These are phyloP conservation scores for Monosporascus sp. DNA, from an alignment of 2,329 filamentous ascomycete species.

Conservation along the genomic window DNA sequence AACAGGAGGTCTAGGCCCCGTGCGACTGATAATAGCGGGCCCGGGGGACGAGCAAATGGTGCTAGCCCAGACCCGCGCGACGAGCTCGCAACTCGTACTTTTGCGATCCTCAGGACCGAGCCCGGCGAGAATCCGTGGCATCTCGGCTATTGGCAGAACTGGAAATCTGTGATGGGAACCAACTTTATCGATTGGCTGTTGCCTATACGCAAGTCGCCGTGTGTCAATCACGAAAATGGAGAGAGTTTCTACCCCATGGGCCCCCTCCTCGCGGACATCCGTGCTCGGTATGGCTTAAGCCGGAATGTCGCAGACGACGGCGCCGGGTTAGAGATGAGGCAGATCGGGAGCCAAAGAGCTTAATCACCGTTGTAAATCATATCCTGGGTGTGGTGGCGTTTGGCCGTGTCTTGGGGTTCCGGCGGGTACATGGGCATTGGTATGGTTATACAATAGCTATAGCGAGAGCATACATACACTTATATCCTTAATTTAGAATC, in stretches of 20 bases:
- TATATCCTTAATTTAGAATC: neutral
- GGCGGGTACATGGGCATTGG: too few species aligned
- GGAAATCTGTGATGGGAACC: conserved; percentile 73
- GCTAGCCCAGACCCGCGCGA: conserved; percentile 29
- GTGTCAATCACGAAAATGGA: conserved; percentile 58
- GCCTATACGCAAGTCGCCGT: conserved; percentile 70
- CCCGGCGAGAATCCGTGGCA: conserved; percentile 83
- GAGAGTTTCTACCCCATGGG: conserved; percentile 66
- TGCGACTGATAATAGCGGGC: conserved; percentile 1
- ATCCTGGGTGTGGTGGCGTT: neutral
- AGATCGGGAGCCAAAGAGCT: conserved; percentile 12
- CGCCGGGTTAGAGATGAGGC: conserved; percentile 25
- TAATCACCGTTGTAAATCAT: neutral
- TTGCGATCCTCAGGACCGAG: conserved; percentile 70
- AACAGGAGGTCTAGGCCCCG: conserved; percentile 5
- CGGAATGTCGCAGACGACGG: conserved; percentile 14
- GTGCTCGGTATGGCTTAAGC: conserved; percentile 34
- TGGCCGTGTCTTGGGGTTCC: neutral
- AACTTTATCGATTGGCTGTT: conserved; percentile 71
- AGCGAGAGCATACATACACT: neutral
- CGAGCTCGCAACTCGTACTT: conserved; percentile 54
- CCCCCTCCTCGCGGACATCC: conserved; percentile 51
- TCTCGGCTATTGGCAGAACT: conserved; percentile 63
- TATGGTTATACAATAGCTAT: neutral
- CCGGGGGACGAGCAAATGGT: conserved; percentile 5